Percentiles rank a stretch among this genome's conserved stretches.
Evolutionary conservation across 2,329 filamentous ascomycete species (phyloP).

Genomic region (Zymoseptoria tritici): DNA sequence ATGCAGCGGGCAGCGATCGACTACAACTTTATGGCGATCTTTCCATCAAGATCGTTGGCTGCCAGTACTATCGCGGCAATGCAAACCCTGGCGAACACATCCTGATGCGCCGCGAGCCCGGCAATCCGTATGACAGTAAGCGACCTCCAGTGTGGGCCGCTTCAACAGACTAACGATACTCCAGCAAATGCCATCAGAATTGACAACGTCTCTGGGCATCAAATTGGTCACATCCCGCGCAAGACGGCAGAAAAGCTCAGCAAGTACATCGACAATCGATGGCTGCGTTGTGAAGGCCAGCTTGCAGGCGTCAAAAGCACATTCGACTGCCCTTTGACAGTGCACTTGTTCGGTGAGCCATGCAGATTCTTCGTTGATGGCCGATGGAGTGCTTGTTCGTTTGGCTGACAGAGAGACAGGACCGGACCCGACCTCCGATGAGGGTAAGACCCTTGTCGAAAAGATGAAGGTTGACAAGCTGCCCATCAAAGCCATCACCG

Average conservation of each 20-base stretch:
- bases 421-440: conserved; percentile 30
- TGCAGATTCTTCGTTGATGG: background rate
- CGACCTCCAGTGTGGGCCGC: background rate
- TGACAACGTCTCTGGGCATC: conserved; percentile 64
- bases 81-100: conserved; percentile 58
- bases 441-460: background rate
- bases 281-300: conserved; percentile 59
- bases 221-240: conserved; percentile 73
- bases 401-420: conserved; percentile 27
- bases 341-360: conserved; percentile 54
- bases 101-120: conserved; percentile 56
- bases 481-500: conserved; percentile 42
- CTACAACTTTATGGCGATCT: conserved; percentile 31
- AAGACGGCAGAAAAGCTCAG: conserved; percentile 63
- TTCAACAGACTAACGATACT: background rate
- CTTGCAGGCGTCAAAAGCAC: conserved; percentile 58
- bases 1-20: conserved; percentile 20
- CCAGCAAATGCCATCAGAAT: conserved; percentile 64
- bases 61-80: conserved; percentile 53
- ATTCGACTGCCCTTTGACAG: conserved; percentile 65
- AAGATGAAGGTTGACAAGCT: conserved; percentile 52
- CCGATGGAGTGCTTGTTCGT: background rate
- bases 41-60: conserved; percentile 53
- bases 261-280: conserved; percentile 56
- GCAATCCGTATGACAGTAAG: conserved; percentile 52